These are phyloP conservation scores for Mallotus repandus DNA, from an alignment of 441 rosid genomes.

Conservation along the genomic window DNA sequence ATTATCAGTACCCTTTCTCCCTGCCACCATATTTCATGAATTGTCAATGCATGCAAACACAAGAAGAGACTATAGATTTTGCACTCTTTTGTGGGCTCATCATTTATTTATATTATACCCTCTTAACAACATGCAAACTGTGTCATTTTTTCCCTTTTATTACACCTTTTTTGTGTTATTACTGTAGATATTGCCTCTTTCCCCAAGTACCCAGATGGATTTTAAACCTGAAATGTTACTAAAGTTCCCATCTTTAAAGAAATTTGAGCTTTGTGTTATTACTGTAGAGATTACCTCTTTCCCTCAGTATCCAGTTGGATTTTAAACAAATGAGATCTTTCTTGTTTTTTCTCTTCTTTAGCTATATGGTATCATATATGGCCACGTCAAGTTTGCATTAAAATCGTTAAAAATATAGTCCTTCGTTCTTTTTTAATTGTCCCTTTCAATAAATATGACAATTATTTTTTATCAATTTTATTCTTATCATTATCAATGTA, in stretches of 20 bases:
- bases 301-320: too few relatives aligned
- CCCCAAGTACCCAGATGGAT: too few relatives aligned
- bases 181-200: neutral
- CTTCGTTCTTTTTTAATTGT: too few relatives aligned
- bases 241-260: too few relatives aligned
- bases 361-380: neutral
- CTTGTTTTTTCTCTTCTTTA: too few relatives aligned
- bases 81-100: conserved; percentile 7
- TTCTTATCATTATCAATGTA: too few relatives aligned
- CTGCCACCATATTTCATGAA: conserved; percentile 15
- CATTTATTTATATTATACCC: too few relatives aligned
- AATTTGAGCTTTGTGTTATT: too few relatives aligned
- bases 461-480: too few relatives aligned
- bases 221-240: too few relatives aligned
- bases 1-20: conserved; percentile 1
- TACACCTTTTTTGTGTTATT: neutral
- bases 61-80: neutral
- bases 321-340: neutral
- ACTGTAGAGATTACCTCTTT: neutral
- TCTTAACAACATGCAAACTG: neutral
- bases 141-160: neutral
- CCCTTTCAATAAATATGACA: too few relatives aligned
- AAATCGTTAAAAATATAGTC: too few relatives aligned
- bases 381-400: neutral
- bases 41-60: neutral